These are phyloP conservation scores for Pugionium cornutum DNA, from an alignment of 345 rosid genomes.

Conservation along the genomic window DNA sequence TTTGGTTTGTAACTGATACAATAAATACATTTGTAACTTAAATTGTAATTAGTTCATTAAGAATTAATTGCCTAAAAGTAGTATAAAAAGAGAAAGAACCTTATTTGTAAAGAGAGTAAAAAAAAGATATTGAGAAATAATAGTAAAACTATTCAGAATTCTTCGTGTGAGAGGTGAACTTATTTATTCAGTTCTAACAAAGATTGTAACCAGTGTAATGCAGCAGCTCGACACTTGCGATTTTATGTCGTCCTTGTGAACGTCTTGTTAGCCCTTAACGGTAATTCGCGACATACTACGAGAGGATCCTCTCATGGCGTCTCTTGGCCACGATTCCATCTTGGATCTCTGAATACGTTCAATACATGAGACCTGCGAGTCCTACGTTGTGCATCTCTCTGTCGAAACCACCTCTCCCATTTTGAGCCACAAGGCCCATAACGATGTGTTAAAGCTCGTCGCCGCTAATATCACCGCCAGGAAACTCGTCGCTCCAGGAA, in stretches of 20 bases:
- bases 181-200: too few relatives aligned
- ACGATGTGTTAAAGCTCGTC: conserved; percentile 54
- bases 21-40: too few relatives aligned
- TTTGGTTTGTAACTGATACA: too few relatives aligned
- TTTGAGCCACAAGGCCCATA: conserved; percentile 44
- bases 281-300: conserved; percentile 48
- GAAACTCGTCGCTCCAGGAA: conserved; percentile 68
- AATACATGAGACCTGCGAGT: conserved; percentile 47
- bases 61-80: too few relatives aligned
- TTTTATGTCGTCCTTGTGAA: conserved; percentile 21
- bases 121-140: too few relatives aligned
- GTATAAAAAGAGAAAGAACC: too few relatives aligned
- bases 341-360: conserved; percentile 56
- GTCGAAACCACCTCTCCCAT: conserved; percentile 56
- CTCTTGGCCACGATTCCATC: conserved; percentile 57
- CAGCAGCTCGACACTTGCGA: conserved; percentile 52
- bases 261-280: conserved; percentile 55
- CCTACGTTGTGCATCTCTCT: conserved; percentile 50
- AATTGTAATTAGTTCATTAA: too few relatives aligned
- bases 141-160: too few relatives aligned
- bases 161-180: too few relatives aligned
- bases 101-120: too few relatives aligned
- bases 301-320: conserved; percentile 62
- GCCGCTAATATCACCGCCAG: conserved; percentile 57
- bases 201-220: conserved; percentile 56